A percentile compares a stretch with the other conserved stretches of the same genome.
Evolutionary conservation across 208 protist species (phyloP).

Genomic region (Crithidia brevicula): DNA sequence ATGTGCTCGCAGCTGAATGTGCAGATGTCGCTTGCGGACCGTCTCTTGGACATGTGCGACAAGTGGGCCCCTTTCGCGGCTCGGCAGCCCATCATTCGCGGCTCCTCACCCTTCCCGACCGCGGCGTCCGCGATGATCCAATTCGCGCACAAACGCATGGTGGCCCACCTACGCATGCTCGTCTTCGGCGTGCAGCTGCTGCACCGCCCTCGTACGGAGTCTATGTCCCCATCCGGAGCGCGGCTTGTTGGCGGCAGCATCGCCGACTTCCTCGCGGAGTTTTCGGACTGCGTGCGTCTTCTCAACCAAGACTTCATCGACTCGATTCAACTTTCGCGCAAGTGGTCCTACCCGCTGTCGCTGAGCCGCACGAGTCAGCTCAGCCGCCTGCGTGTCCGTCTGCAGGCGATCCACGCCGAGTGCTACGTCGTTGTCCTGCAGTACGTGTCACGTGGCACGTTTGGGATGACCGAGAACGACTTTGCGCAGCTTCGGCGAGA

Average conservation of each 20-base stretch:
- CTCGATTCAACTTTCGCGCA: conserved; percentile 34
- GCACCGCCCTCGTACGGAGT: conserved; percentile 29
- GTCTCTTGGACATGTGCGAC: conserved; percentile 29
- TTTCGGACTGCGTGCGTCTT: conserved; percentile 27
- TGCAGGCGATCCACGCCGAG: conserved; percentile 36
- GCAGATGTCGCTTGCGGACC: conserved; percentile 18
- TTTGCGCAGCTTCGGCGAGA: conserved; percentile 30
- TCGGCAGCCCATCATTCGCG: conserved; percentile 30
- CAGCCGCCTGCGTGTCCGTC: conserved; percentile 27
- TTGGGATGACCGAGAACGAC: conserved; percentile 24
- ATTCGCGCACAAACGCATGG: conserved; percentile 28
- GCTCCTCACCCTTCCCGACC: conserved; percentile 23
- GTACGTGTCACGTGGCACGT: conserved; percentile 18
- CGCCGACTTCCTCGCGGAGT: conserved; percentile 35
- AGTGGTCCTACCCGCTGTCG: conserved; percentile 35
- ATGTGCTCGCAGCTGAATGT: conserved; percentile 46
- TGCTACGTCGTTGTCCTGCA: conserved; percentile 30
- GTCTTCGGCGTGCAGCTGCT: conserved; percentile 45
- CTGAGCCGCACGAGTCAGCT: conserved; percentile 39
- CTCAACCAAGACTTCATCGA: conserved; percentile 46
- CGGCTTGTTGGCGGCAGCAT: conserved; percentile 27
- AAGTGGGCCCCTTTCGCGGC: conserved; percentile 45
- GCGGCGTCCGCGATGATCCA: conserved; percentile 19
- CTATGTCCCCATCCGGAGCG: neutral
- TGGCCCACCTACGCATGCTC: conserved; percentile 30